phyloP scores from a whole-genome alignment of 2,329 filamentous ascomycete genomes.

The Capronia epimyces region DNA sequence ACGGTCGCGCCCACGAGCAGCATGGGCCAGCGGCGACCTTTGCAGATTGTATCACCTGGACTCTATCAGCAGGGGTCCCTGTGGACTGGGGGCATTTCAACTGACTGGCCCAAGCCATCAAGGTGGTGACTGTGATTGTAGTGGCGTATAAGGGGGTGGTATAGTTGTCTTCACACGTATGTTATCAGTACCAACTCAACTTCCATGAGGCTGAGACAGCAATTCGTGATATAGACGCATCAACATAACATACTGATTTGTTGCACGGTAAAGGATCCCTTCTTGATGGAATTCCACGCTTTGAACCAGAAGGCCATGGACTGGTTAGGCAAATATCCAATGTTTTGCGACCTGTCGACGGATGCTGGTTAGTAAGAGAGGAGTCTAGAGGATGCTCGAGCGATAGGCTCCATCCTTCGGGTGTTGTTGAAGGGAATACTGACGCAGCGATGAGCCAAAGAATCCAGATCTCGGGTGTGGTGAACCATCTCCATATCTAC shows the following conservation, averaged over 20 bases:
- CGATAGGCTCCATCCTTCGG: no score
- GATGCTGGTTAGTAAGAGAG: no score
- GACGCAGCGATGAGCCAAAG: neutral
- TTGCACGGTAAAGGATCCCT: slow-evolving; percentile 1
- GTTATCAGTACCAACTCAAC: no score
- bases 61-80: no score
- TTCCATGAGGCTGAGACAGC: no score
- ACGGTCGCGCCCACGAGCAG: neutral
- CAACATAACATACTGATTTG: neutral
- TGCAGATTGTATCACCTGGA: neutral
- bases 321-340: neutral
- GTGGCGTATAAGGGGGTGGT: slow-evolving; percentile 1
- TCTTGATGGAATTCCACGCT: slow-evolving; percentile 1
- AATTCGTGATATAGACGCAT: no score
- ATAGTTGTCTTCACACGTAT: neutral
- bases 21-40: neutral
- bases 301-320: slow-evolving; percentile 8
- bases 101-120: neutral
- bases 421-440: neutral
- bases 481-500: neutral
- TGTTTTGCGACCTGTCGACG: neutral
- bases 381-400: no score
- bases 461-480: slow-evolving; percentile 2
- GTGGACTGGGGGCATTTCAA: no score
- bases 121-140: no score